phyloP scores from a whole-genome alignment of 2,329 filamentous ascomycete species.

The Biscogniauxia marginata region DNA sequence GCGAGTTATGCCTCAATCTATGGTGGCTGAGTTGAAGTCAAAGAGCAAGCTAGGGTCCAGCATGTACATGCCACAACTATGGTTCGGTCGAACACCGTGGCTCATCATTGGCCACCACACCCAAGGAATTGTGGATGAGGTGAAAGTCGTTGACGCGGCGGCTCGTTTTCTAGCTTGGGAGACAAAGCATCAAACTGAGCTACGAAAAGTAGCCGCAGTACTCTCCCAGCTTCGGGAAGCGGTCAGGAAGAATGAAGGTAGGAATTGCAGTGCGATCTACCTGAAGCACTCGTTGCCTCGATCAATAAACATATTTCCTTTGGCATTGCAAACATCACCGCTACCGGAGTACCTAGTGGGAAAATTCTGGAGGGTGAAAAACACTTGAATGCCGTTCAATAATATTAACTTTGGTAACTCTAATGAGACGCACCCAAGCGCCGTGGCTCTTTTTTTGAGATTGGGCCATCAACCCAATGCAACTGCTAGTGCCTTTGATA shows the following conservation, averaged over 20 bases:
- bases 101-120: conserved; percentile 11
- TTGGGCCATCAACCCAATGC: too few relatives aligned
- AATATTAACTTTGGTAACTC: too few relatives aligned
- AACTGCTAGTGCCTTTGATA: too few relatives aligned
- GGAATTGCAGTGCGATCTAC: background rate
- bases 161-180: background rate
- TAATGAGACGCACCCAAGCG: too few relatives aligned
- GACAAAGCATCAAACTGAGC: background rate
- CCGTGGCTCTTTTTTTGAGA: too few relatives aligned
- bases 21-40: conserved; percentile 21
- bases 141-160: background rate
- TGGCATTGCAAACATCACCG: too few relatives aligned
- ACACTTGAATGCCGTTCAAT: too few relatives aligned
- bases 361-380: too few relatives aligned
- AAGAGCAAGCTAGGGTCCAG: background rate
- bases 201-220: conserved; percentile 1
- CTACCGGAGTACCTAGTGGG: too few relatives aligned
- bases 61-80: conserved; percentile 18
- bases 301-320: too few relatives aligned
- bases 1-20: conserved; percentile 15
- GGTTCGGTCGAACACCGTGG: conserved; percentile 23
- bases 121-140: background rate
- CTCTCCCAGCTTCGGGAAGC: conserved; percentile 1
- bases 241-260: background rate
- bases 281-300: too few relatives aligned